Percentiles rank a stretch among this genome's conserved stretches.
Evolutionary conservation across 2,329 filamentous ascomycete species (phyloP).

Genomic region (Epichloe festucae): DNA sequence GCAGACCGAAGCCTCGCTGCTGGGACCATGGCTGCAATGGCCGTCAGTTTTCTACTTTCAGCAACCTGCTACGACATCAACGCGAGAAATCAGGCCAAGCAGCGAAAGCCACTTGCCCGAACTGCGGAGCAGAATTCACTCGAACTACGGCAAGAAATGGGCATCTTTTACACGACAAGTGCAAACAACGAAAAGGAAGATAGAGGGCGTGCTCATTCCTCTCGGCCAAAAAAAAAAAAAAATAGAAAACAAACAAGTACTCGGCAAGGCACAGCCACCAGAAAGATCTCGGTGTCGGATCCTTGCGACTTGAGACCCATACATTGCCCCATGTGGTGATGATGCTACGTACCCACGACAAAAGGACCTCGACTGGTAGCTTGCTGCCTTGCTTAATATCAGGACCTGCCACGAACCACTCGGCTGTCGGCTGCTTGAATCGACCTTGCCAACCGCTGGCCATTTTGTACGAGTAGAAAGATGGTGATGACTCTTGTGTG

Average conservation of each 20-base stretch:
- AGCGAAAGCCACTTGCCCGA: conserved; percentile 75
- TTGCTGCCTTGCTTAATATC: neutral
- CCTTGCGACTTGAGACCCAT: neutral
- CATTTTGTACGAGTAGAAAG: neutral
- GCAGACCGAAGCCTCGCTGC: conserved; percentile 83
- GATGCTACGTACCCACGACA: neutral
- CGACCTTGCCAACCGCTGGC: neutral
- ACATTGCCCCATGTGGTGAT: neutral
- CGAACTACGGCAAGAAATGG: conserved; percentile 80
- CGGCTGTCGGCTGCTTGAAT: neutral
- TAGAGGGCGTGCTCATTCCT: neutral
- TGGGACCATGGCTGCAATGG: conserved; percentile 97
- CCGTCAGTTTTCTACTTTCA: conserved; percentile 90
- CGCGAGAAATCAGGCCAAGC: conserved; percentile 89
- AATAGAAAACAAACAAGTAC: neutral
- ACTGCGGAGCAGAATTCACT: conserved; percentile 88
- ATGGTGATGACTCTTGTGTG: neutral
- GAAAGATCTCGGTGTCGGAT: neutral
- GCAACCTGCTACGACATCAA: conserved; percentile 84
- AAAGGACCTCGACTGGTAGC: neutral
- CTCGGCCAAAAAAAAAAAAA: neutral
- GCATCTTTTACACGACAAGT: conserved; percentile 78
- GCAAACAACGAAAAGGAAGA: conserved; percentile 48
- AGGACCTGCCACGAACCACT: neutral
- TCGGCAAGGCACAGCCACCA: neutral